Percentiles rank a stretch among this genome's conserved stretches.
Conservation (phyloP, 345 rosid genomes). For the Citrus glauca region DNA sequence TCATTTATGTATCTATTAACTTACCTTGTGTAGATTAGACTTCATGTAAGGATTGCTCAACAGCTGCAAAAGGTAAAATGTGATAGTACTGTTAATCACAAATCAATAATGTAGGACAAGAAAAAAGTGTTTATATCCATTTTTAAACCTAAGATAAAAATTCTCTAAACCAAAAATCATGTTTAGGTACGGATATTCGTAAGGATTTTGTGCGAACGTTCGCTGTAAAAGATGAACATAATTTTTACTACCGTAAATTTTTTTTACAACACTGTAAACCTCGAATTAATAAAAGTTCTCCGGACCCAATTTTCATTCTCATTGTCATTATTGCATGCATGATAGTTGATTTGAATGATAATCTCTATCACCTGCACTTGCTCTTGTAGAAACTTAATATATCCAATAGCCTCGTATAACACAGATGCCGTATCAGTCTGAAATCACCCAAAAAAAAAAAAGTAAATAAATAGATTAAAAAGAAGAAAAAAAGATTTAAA, state of each 20-base stretch:
- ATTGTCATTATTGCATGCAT: too few species aligned
- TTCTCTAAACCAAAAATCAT: too few species aligned
- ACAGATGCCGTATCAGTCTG: slow-evolving; percentile 97
- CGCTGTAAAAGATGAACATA: too few species aligned
- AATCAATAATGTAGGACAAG: background rate
- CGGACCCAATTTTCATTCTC: too few species aligned
- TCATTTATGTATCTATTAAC: background rate
- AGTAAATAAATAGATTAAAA: background rate
- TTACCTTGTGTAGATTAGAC: slow-evolving; percentile 58
- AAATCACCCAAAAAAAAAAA: background rate
- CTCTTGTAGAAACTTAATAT: slow-evolving; percentile 70
- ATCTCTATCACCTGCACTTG: slow-evolving; percentile 64
- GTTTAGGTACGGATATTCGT: too few species aligned
- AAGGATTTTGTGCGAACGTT: too few species aligned
- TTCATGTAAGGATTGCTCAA: slow-evolving; percentile 80
- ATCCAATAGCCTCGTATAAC: slow-evolving; percentile 72
- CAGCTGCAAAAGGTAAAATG: slow-evolving; percentile 39
- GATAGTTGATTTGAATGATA: background rate
- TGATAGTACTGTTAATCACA: background rate
- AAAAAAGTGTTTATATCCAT: too few species aligned
- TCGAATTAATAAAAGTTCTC: too few species aligned
- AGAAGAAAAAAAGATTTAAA: background rate
- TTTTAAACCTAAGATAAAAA: too few species aligned
- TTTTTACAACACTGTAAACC: too few species aligned
- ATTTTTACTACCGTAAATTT: too few species aligned